phyloP scores from a whole-genome alignment of 2,329 filamentous ascomycete genomes.

The Ascochyta koolunga region DNA sequence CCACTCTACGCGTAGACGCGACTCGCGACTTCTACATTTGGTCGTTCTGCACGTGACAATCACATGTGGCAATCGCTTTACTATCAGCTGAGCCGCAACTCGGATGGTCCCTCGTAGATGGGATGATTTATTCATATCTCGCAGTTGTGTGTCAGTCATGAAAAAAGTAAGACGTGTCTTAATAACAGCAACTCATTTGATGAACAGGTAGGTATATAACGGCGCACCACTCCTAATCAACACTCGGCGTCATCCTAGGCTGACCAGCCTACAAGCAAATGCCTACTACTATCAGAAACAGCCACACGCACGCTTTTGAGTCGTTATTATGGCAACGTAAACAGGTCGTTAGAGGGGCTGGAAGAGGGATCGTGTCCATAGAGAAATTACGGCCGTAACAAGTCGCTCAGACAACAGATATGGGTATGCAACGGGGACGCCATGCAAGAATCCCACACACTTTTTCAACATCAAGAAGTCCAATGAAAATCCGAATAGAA shows the following conservation, averaged over 20 bases:
- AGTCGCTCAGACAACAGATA: slow-evolving; percentile 17
- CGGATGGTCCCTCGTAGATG: too few species aligned
- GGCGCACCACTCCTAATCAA: too few species aligned
- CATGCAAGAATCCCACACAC: slow-evolving; percentile 15
- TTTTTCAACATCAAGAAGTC: slow-evolving; percentile 26
- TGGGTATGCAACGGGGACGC: slow-evolving; percentile 19
- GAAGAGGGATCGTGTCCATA: slow-evolving; percentile 11
- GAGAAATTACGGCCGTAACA: slow-evolving; percentile 13
- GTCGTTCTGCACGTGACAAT: slow-evolving; percentile 4
- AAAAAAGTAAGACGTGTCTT: too few species aligned
- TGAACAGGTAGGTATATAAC: too few species aligned
- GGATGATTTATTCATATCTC: too few species aligned
- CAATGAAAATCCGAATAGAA: slow-evolving; percentile 20
- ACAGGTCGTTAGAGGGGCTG: not conserved
- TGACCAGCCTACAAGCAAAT: too few species aligned
- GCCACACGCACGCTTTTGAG: not conserved
- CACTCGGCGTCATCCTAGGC: too few species aligned
- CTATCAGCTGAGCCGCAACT: too few species aligned
- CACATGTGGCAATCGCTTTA: too few species aligned
- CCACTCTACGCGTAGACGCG: slow-evolving; percentile 25
- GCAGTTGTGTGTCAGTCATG: too few species aligned
- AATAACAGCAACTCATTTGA: too few species aligned
- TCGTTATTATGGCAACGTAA: slow-evolving; percentile 5
- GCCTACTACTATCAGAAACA: too few species aligned
- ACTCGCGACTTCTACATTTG: slow-evolving; percentile 6